These are phyloP conservation scores for Phlebiopsis flavidoalba DNA, from an alignment of 768 basidiomycete genomes.

Conservation along the genomic window DNA sequence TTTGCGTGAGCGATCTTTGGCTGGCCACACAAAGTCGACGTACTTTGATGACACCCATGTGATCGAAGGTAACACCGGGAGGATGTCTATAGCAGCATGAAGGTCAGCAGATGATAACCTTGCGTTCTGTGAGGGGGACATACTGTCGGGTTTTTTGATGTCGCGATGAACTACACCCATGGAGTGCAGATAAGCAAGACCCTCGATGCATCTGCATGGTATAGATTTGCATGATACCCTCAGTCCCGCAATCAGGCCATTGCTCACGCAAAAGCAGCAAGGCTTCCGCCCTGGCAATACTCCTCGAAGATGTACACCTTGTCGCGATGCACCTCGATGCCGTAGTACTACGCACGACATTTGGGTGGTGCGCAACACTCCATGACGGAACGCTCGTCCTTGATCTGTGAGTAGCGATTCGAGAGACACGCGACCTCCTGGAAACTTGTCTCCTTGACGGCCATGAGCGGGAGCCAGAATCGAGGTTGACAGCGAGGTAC, in stretches of 20 bases:
- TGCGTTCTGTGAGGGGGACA: constrained; percentile 30
- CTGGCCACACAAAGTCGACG: constrained; percentile 97
- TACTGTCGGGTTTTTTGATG: constrained; percentile 98
- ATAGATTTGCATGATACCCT: constrained; percentile 92
- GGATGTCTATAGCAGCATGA: constrained; percentile 61
- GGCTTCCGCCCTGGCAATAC: constrained; percentile 93
- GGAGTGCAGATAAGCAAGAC: constrained; percentile 89
- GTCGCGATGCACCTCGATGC: constrained; percentile 97
- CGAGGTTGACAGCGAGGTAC: constrained; percentile 96
- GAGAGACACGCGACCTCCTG: constrained; percentile 88
- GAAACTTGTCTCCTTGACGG: constrained; percentile 98
- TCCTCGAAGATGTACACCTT: constrained; percentile 99
- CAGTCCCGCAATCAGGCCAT: constrained; percentile 95
- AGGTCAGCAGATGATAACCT: background rate
- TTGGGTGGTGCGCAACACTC: constrained; percentile 95
- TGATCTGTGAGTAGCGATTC: constrained; percentile 86
- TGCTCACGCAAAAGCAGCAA: constrained; percentile 84
- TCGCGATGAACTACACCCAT: constrained; percentile 93
- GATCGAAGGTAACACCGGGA: too few species aligned
- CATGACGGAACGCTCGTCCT: constrained; percentile 96
- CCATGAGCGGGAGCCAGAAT: constrained; percentile 95
- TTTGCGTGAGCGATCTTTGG: constrained; percentile 93
- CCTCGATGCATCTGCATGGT: constrained; percentile 96
- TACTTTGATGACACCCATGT: constrained; percentile 91
- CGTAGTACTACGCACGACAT: constrained; percentile 98